A percentile compares a stretch with the other conserved stretches of the same genome.
These are phyloP conservation scores for Trichoderma atroviride DNA, from an alignment of 2,329 filamentous ascomycete genomes.

Conservation along the genomic window DNA sequence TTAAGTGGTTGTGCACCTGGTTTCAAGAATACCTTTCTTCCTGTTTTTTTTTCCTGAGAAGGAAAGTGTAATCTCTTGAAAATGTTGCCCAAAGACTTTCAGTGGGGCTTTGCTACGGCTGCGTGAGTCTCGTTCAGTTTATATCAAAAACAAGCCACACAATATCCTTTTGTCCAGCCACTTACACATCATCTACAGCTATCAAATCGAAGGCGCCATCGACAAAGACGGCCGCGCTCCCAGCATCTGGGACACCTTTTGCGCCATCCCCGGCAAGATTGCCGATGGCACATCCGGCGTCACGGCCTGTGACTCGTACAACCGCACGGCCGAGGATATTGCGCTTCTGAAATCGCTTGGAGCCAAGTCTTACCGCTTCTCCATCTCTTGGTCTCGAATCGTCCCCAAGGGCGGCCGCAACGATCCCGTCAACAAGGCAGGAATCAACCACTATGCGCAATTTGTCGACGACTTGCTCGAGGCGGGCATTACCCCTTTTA, in stretches of 20 bases:
- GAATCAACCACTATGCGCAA: constrained; percentile 75
- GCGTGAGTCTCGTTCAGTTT: constrained; percentile 52
- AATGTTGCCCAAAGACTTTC: constrained; percentile 70
- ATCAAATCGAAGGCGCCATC: constrained; percentile 81
- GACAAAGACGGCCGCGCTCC: constrained; percentile 76
- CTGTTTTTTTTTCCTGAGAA: neutral
- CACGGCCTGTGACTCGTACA: constrained; percentile 84
- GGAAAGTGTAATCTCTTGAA: constrained; percentile 25
- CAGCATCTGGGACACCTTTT: constrained; percentile 92
- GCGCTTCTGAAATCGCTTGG: constrained; percentile 73
- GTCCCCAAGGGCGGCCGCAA: constrained; percentile 83
- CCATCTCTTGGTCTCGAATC: constrained; percentile 80
- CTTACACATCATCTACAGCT: constrained; percentile 52
- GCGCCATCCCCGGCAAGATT: constrained; percentile 77
- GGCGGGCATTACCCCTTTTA: constrained; percentile 76
- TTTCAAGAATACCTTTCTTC: neutral
- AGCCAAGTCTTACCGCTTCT: constrained; percentile 79
- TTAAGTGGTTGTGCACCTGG: neutral
- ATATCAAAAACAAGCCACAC: neutral
- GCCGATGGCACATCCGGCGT: constrained; percentile 75
- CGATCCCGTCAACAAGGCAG: constrained; percentile 78
- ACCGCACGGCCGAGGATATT: constrained; percentile 77
- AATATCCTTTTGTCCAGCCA: neutral
- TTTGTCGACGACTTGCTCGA: constrained; percentile 77
- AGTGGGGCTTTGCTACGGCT: constrained; percentile 81